These are phyloP conservation scores for Tulasnella sp. DNA, from an alignment of 768 basidiomycete genomes.

Conservation along the genomic window DNA sequence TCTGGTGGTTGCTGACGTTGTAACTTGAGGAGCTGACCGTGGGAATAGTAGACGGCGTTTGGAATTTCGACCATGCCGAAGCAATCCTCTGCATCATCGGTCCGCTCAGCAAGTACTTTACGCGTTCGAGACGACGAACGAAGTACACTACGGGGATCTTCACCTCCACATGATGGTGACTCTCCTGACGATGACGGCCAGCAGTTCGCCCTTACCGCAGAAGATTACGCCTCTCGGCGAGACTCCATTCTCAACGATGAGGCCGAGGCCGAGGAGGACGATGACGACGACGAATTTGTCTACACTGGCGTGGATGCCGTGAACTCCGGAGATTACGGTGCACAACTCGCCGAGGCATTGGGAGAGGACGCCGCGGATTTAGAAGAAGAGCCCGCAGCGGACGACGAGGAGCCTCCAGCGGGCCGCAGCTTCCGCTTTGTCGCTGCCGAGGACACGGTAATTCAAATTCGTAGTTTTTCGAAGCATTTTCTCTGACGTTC, in stretches of 20 bases:
- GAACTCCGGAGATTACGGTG: slow-evolving; percentile 46
- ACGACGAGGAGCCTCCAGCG: slow-evolving; percentile 25
- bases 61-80: slow-evolving; percentile 18
- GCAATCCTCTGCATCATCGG: slow-evolving; percentile 7
- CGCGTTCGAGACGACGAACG: slow-evolving; percentile 11
- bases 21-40: background rate
- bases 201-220: background rate
- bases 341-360: slow-evolving; percentile 64
- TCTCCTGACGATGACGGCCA: background rate
- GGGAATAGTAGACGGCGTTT: background rate
- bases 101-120: slow-evolving; percentile 1
- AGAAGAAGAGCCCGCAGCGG: slow-evolving; percentile 38
- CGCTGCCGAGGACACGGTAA: slow-evolving; percentile 29
- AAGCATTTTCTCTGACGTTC: slow-evolving; percentile 9
- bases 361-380: slow-evolving; percentile 47
- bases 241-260: slow-evolving; percentile 23
- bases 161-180: background rate
- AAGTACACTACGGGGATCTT: slow-evolving; percentile 6
- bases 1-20: background rate
- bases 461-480: background rate
- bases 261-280: slow-evolving; percentile 39
- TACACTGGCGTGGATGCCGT: slow-evolving; percentile 64
- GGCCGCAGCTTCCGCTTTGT: slow-evolving; percentile 31
- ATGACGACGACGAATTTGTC: slow-evolving; percentile 57
- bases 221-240: slow-evolving; percentile 5